A percentile compares a stretch with the other conserved stretches of the same genome.
These are phyloP conservation scores for Phytophthora megakarya DNA, from an alignment of 352 stramenopile genomes.

Conservation along the genomic window DNA sequence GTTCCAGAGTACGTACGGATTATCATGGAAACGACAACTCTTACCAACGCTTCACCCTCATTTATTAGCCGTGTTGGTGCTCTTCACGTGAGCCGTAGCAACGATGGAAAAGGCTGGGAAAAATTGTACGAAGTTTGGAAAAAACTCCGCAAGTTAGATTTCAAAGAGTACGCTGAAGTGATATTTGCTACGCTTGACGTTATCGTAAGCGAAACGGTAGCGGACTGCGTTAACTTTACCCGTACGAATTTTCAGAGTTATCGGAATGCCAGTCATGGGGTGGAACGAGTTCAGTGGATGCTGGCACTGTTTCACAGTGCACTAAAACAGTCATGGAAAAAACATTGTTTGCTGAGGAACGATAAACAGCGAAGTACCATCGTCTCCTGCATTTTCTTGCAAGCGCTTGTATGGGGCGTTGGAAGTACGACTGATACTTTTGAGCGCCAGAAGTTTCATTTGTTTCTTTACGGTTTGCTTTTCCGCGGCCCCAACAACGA, in stretches of 20 bases:
- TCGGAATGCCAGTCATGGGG: neutral
- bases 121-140: constrained; percentile 58
- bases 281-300: constrained; percentile 31
- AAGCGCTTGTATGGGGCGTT: constrained; percentile 76
- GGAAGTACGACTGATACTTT: constrained; percentile 47
- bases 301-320: constrained; percentile 62
- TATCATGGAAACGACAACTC: constrained; percentile 58
- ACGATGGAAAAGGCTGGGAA: constrained; percentile 30
- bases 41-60: constrained; percentile 53
- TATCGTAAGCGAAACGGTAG: constrained; percentile 49
- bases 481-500: constrained; percentile 48
- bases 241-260: constrained; percentile 39
- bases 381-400: constrained; percentile 69
- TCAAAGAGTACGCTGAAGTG: constrained; percentile 36
- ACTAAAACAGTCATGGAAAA: constrained; percentile 56
- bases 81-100: constrained; percentile 33
- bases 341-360: constrained; percentile 59
- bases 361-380: constrained; percentile 65
- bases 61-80: constrained; percentile 55
- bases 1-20: constrained; percentile 47
- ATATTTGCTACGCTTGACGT: constrained; percentile 50
- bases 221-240: constrained; percentile 44
- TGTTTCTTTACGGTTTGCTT: constrained; percentile 65
- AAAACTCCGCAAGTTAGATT: constrained; percentile 23
- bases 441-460: constrained; percentile 68